These are phyloP conservation scores for Colletotrichum sp. DNA, from an alignment of 2,329 filamentous ascomycete genomes.

Conservation along the genomic window DNA sequence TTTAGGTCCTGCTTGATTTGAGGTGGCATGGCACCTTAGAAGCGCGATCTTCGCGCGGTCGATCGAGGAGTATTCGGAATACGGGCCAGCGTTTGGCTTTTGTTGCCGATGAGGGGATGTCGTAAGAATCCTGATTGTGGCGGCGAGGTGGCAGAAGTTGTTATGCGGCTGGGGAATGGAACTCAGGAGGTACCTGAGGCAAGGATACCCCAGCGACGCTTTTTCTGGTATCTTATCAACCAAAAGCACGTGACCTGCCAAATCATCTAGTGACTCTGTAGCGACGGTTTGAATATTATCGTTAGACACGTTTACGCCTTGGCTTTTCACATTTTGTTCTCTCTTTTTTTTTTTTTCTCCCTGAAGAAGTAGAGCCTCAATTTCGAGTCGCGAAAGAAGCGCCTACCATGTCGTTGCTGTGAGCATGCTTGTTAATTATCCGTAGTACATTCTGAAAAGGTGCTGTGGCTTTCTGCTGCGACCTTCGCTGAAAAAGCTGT, in stretches of 20 bases:
- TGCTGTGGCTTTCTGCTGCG: no score
- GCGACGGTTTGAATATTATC: not conserved
- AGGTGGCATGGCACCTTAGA: slow-evolving; percentile 68
- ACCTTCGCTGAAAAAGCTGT: no score
- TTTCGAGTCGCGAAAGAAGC: not conserved
- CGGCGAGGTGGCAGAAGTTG: not conserved
- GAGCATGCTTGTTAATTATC: not conserved
- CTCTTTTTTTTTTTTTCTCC: not conserved
- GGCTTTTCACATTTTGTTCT: not conserved
- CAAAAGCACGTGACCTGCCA: not conserved
- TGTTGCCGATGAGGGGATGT: not conserved
- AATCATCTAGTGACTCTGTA: not conserved
- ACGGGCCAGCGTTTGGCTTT: not conserved
- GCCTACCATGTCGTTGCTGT: not conserved
- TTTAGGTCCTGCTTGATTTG: slow-evolving; percentile 98
- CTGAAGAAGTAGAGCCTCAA: not conserved
- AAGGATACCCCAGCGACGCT: not conserved
- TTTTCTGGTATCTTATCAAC: not conserved
- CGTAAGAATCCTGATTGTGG: not conserved
- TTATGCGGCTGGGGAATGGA: not conserved
- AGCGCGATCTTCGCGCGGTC: slow-evolving; percentile 8
- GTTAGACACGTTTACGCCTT: not conserved
- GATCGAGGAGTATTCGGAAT: not conserved
- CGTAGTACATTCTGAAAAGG: no score
- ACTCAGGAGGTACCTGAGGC: not conserved